Conservation (phyloP, 2,329 filamentous ascomycete species). For the Aspergillus carbonarius region DNA sequence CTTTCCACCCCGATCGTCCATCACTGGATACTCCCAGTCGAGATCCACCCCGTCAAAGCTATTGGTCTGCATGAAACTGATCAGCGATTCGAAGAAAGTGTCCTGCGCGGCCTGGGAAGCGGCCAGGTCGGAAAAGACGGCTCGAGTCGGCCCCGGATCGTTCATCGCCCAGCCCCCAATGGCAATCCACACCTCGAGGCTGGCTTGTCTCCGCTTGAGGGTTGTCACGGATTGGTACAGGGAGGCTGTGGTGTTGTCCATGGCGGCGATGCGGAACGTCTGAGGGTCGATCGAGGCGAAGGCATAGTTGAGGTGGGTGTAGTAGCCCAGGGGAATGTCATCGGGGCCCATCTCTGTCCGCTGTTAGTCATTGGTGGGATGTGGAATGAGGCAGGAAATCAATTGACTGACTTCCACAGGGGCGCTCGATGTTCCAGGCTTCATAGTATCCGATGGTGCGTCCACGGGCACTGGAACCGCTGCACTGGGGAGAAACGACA, state of each 20-base stretch:
- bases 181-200: slow-evolving; percentile 24
- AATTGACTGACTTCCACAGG: slow-evolving; percentile 19
- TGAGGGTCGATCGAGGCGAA: slow-evolving; percentile 46
- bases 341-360: slow-evolving; percentile 14
- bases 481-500: slow-evolving; percentile 14
- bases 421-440: slow-evolving; percentile 26
- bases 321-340: slow-evolving; percentile 22
- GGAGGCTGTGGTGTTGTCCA: slow-evolving; percentile 15
- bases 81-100: slow-evolving; percentile 14
- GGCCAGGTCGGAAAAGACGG: slow-evolving; percentile 19
- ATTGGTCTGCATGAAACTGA: slow-evolving; percentile 12
- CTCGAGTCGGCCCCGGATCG: slow-evolving; percentile 20
- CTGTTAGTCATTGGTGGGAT: neutral
- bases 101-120: slow-evolving; percentile 11
- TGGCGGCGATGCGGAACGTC: slow-evolving; percentile 30
- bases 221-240: slow-evolving; percentile 28
- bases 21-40: slow-evolving; percentile 19
- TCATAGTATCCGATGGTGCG: slow-evolving; percentile 40
- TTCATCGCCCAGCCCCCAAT: slow-evolving; percentile 28
- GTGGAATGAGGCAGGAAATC: neutral
- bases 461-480: slow-evolving; percentile 2
- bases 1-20: slow-evolving; percentile 11
- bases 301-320: slow-evolving; percentile 39
- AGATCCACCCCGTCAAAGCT: slow-evolving; percentile 17
- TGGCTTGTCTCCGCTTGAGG: slow-evolving; percentile 31